Percentiles rank a stretch among this genome's conserved stretches.
Conservation (phyloP, 1,284 basidiomycete genomes). For the Cryptococcus sp. region DNA sequence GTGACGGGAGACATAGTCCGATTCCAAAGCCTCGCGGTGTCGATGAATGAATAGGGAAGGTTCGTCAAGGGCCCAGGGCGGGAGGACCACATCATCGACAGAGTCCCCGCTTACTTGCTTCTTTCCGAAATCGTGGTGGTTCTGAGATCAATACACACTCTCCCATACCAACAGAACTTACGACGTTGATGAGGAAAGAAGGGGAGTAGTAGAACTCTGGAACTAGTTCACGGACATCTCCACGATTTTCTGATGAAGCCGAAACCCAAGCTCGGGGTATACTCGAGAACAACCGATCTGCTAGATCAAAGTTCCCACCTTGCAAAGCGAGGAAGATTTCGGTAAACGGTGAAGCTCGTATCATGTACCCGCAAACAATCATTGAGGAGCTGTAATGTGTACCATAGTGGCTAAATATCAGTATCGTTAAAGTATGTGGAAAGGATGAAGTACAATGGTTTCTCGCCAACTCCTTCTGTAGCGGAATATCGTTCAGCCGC, state of each 20-base stretch:
- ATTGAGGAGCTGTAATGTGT: constrained; percentile 96
- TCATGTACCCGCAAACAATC: constrained; percentile 93
- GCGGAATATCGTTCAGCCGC: constrained; percentile 71
- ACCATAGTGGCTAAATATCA: constrained; percentile 60
- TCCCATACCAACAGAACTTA: constrained; percentile 51
- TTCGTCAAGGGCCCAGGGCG: constrained; percentile 84
- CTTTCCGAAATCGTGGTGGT: constrained; percentile 75
- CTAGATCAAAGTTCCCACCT: constrained; percentile 94
- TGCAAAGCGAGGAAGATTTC: constrained; percentile 72
- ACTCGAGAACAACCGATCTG: constrained; percentile 85
- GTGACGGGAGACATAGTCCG: constrained; percentile 78
- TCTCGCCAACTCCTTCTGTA: constrained; percentile 73
- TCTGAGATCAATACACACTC: constrained; percentile 56
- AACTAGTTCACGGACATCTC: constrained; percentile 90
- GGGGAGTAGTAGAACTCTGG: constrained; percentile 75
- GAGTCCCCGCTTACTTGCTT: constrained; percentile 74
- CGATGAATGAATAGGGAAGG: constrained; percentile 76
- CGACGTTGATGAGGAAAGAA: constrained; percentile 51
- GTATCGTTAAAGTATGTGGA: not conserved
- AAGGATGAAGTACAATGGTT: constrained; percentile 59
- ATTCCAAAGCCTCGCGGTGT: constrained; percentile 85
- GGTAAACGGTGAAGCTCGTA: constrained; percentile 83
- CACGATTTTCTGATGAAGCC: constrained; percentile 77
- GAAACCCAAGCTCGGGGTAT: constrained; percentile 75
- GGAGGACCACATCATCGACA: constrained; percentile 83